Conservation (phyloP, 176 grass and related monocot genomes). For the Zoysia japonica region DNA sequence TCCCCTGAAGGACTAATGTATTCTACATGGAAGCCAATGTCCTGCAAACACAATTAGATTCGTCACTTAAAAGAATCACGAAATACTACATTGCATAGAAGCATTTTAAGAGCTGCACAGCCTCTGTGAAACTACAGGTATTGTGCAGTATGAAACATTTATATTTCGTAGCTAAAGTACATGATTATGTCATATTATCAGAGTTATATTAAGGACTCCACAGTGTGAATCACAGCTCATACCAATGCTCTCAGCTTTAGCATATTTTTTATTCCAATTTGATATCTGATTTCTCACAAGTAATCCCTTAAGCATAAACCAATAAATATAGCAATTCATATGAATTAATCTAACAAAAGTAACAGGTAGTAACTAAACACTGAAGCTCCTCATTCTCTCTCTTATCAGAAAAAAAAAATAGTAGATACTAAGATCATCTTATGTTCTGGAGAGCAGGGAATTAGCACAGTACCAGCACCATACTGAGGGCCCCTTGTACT, state of each 20-base stretch:
- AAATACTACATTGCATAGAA: slow-evolving; percentile 15
- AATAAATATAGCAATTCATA: neutral
- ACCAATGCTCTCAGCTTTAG: neutral
- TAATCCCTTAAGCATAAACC: neutral
- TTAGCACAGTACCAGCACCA: slow-evolving; percentile 53
- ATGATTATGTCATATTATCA: slow-evolving; percentile 3
- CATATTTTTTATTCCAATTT: neutral
- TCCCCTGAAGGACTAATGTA: slow-evolving; percentile 78
- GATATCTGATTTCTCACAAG: neutral
- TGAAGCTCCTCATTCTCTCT: neutral
- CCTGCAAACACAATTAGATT: slow-evolving; percentile 56
- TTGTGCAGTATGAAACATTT: neutral
- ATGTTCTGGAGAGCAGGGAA: slow-evolving; percentile 14
- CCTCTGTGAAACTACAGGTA: slow-evolving; percentile 10
- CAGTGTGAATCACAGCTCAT: neutral
- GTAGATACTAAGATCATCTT: neutral
- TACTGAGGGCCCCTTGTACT: slow-evolving; percentile 81
- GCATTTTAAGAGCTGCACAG: slow-evolving; percentile 16
- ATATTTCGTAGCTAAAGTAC: slow-evolving; percentile 8
- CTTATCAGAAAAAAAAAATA: neutral
- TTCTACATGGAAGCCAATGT: slow-evolving; percentile 95
- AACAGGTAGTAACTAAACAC: neutral
- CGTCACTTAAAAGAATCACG: slow-evolving; percentile 25
- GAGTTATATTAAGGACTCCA: neutral
- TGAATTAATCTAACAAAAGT: neutral